Evolutionary conservation across 75 land plant species (phyloP).

Genomic region (Chamaecyparis obtusa): DNA sequence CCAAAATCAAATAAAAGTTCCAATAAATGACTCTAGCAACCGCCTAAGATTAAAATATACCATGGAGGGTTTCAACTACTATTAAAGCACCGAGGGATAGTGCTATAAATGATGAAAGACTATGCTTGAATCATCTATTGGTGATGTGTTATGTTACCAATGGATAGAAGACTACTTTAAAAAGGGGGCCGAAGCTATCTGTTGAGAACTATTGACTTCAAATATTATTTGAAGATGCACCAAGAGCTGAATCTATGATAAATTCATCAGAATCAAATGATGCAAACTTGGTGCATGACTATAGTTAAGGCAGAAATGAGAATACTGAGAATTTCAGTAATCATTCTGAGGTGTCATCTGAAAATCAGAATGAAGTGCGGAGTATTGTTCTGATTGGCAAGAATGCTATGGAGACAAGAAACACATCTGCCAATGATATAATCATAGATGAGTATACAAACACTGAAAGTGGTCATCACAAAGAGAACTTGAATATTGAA

Average conservation of each 20-base stretch:
- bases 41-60: too few relatives aligned
- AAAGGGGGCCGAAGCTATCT: conserved; percentile 47
- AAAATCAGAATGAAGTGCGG: background rate
- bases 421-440: background rate
- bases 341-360: background rate
- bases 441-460: background rate
- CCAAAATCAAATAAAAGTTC: too few relatives aligned
- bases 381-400: background rate
- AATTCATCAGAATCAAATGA: conserved; percentile 13
- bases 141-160: conserved; percentile 43
- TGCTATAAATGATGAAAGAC: too few relatives aligned
- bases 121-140: too few relatives aligned
- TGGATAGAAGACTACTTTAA: conserved; percentile 90
- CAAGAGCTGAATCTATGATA: conserved; percentile 6
- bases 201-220: conserved; percentile 55
- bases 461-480: background rate
- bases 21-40: too few relatives aligned
- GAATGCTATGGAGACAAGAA: background rate
- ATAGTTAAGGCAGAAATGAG: conserved; percentile 9
- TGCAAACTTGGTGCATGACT: background rate
- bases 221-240: conserved; percentile 3
- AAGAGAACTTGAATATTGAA: background rate
- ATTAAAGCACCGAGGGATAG: too few relatives aligned
- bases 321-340: background rate
- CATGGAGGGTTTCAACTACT: too few relatives aligned